Evolutionary conservation across 495 filamentous ascomycete species (phyloP), one percentile per base, ranked within the genome.

Genomic region (Penicillium salamii): DNA sequence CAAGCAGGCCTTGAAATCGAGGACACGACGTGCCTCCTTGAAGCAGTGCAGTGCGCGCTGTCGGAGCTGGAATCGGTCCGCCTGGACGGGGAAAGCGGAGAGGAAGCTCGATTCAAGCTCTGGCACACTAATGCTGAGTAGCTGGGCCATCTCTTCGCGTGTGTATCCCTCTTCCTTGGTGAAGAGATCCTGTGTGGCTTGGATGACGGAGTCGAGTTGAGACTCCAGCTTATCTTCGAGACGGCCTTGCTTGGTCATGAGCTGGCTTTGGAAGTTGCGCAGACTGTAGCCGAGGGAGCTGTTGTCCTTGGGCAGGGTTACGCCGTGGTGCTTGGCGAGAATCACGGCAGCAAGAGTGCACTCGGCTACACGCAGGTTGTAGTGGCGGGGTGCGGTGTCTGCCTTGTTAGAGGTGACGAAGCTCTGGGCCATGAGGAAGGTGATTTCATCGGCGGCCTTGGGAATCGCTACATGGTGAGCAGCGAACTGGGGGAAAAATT

Each of bases 291-390:
- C 89, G 9, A 98, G 78, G 0, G 95, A 95, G 17, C 87, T 87
- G 47, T 85, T 82, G 66, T 98, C 93, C 40, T 80, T 66, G 13
- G 88, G 83, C 5, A 98, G 81, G 1, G 78, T 83, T 40, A 91
- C 70, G 9, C 66, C 70, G 42, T 82, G 68, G 45, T 74, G 71
- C 54, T 84, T 83, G 29, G 82, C 80, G 2, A 90, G 80, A 52
- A 77, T 83, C 60, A 88, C 84, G 2, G 93, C 89, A 11, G 95
- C 95, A 26, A 98, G 78, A 6, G 85, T 90, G 72, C 90, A 95
- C 67, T 97, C 93, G 7, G 97, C 93, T 1, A 98, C 93, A 14
- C 93, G 86, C 5, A 98, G 83, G 68, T 98, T 98, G 76, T 97
- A 98, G 74, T 89, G 89, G 45, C 90, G 83, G 1, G 91, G 91